These are phyloP conservation scores for Termitomyces sp. DNA, from an alignment of 768 basidiomycete species.

Conservation along the genomic window DNA sequence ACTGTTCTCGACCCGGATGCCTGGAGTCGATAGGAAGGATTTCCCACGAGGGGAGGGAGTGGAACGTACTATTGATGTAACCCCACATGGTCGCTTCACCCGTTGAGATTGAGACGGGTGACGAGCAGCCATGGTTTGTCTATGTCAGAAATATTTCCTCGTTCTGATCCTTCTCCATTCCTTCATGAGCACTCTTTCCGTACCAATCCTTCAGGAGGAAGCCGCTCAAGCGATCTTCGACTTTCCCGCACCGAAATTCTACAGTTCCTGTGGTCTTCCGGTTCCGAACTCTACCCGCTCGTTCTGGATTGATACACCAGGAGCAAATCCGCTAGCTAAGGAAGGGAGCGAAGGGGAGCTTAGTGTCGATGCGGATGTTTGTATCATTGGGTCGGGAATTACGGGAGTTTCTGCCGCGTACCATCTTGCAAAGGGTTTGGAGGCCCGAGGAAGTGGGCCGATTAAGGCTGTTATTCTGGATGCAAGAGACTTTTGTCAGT, in stretches of 20 bases:
- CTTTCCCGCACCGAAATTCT: not conserved
- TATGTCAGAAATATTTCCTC: not conserved
- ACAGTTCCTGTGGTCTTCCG: constrained; percentile 33
- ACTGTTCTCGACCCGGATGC: not conserved
- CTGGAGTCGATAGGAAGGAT: no score
- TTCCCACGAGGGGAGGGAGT: not conserved
- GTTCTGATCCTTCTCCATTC: not conserved
- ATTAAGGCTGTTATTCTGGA: constrained; percentile 56
- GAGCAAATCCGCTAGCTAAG: constrained; percentile 62
- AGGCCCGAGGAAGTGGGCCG: constrained; percentile 9
- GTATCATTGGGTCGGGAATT: no score
- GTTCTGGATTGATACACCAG: constrained; percentile 64
- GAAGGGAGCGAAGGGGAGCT: constrained; percentile 63
- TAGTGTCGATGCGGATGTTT: constrained; percentile 51
- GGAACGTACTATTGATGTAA: not conserved
- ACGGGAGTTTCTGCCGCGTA: constrained; percentile 38
- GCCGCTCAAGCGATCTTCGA: constrained; percentile 6
- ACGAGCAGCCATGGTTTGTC: constrained; percentile 1
- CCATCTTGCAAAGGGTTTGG: constrained; percentile 48
- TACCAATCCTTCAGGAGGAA: not conserved
- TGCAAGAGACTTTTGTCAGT: constrained; percentile 77
- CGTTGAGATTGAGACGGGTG: not conserved
- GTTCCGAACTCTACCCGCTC: constrained; percentile 63
- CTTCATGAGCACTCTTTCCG: constrained; percentile 4
- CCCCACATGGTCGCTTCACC: not conserved